A percentile compares a stretch with the other conserved stretches of the same genome.
Conservation (phyloP, 208 protist species). For the Crithidia expoeki region DNA sequence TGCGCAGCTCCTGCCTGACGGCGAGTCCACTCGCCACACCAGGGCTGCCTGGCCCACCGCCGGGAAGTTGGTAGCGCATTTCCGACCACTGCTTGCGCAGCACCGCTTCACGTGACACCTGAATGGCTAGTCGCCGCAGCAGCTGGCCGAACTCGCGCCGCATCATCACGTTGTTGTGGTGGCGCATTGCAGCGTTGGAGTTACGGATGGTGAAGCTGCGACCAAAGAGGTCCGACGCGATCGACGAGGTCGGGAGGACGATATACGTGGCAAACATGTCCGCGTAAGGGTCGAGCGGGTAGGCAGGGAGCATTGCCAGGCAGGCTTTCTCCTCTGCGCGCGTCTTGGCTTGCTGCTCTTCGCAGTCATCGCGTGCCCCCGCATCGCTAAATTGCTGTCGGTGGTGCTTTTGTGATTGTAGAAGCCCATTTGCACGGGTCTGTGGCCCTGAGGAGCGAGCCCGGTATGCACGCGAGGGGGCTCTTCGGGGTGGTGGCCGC, state of each 20-base stretch:
- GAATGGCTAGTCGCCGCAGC: constrained; percentile 36
- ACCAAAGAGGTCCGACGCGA: constrained; percentile 67
- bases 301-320: constrained; percentile 20
- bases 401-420: constrained; percentile 15
- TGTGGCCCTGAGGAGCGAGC: constrained; percentile 7
- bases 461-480: not conserved
- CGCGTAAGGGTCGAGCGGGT: constrained; percentile 35
- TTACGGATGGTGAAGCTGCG: constrained; percentile 63
- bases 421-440: not conserved
- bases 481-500: not conserved
- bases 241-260: constrained; percentile 64
- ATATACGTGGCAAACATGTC: constrained; percentile 65
- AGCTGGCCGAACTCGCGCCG: constrained; percentile 42
- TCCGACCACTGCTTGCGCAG: constrained; percentile 29
- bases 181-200: constrained; percentile 43
- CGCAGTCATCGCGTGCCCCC: constrained; percentile 9
- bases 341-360: constrained; percentile 15
- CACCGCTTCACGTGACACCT: constrained; percentile 34
- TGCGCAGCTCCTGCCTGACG: constrained; percentile 23
- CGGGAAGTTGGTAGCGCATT: constrained; percentile 13
- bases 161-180: constrained; percentile 55
- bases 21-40: constrained; percentile 11
- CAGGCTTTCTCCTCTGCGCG: constrained; percentile 22
- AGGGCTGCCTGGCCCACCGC: not conserved
- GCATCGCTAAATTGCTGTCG: not conserved